Percentiles rank a stretch among this genome's conserved stretches.
Evolutionary conservation across 2,329 filamentous ascomycete genomes (phyloP).

Genomic region (Aureobasidium vineae): DNA sequence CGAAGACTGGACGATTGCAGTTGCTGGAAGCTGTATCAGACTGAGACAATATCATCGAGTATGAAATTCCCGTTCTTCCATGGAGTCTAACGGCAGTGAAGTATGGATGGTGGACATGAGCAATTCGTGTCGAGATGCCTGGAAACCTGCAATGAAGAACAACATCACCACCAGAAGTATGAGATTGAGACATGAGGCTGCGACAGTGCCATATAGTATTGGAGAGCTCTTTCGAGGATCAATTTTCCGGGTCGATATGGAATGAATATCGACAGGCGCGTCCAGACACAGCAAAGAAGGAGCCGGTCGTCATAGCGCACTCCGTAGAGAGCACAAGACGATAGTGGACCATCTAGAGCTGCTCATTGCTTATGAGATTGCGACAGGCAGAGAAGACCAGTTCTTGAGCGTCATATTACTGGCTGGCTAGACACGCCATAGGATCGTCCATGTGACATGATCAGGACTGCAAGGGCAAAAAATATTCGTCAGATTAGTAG

Average conservation of each 20-base stretch:
- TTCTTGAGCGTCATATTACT: background rate
- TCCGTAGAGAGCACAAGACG: background rate
- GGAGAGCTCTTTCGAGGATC: background rate
- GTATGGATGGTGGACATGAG: constrained; percentile 12
- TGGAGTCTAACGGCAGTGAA: background rate
- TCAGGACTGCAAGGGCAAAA: background rate
- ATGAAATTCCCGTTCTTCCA: constrained; percentile 10
- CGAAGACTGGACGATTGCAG: background rate
- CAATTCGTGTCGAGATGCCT: constrained; percentile 8
- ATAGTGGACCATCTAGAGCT: background rate
- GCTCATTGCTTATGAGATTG: background rate
- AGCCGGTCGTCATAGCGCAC: background rate
- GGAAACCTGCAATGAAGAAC: background rate
- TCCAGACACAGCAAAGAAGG: background rate
- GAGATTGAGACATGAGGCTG: background rate
- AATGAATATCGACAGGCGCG: background rate
- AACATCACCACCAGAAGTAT: background rate
- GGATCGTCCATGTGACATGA: background rate
- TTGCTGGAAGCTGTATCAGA: background rate
- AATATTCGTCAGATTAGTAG: constrained; percentile 57
- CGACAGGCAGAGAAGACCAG: background rate
- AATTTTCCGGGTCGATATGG: background rate
- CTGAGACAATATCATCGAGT: constrained; percentile 12
- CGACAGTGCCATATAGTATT: background rate
- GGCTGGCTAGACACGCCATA: background rate